Conservation (phyloP, 2,329 filamentous ascomycete genomes). For the Epichloe sibirici region DNA sequence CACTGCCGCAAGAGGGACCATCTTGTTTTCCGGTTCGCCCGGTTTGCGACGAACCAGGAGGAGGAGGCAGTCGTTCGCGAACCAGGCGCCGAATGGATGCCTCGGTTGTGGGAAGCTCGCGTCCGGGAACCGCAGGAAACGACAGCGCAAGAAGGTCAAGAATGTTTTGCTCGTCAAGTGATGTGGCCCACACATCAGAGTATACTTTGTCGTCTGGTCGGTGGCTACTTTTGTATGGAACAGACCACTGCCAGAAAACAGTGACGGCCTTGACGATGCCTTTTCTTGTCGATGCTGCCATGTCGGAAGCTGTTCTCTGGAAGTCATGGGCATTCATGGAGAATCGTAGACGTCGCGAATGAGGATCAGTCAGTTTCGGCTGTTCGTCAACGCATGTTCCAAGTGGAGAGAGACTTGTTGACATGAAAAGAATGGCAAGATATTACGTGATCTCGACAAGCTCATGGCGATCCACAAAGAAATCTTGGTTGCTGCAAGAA, state of each 20-base stretch:
- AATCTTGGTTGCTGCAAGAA: too few species aligned
- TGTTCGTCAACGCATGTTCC: background rate
- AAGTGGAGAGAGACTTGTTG: background rate
- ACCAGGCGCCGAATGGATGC: conserved; percentile 6
- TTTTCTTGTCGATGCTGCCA: background rate
- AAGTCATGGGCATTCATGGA: too few species aligned
- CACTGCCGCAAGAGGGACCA: background rate
- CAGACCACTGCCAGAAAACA: conserved; percentile 11
- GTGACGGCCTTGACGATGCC: background rate
- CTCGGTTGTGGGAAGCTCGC: conserved; percentile 7
- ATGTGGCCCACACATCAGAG: conserved; percentile 6
- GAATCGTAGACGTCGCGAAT: too few species aligned
- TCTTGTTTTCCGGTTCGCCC: background rate
- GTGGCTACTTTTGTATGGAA: conserved; percentile 10
- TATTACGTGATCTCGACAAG: background rate
- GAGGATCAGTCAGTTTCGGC: too few species aligned
- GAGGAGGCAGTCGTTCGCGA: conserved; percentile 2
- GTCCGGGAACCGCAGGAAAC: conserved; percentile 4
- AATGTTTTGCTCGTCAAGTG: background rate
- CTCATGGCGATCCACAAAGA: background rate
- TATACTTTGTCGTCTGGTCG: conserved; percentile 8
- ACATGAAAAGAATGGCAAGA: background rate
- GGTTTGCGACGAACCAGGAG: background rate
- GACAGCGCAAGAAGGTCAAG: conserved; percentile 1
- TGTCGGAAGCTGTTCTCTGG: too few species aligned